Evolutionary conservation across 768 basidiomycete species (phyloP).

Genomic region (Amanita jacksonii): DNA sequence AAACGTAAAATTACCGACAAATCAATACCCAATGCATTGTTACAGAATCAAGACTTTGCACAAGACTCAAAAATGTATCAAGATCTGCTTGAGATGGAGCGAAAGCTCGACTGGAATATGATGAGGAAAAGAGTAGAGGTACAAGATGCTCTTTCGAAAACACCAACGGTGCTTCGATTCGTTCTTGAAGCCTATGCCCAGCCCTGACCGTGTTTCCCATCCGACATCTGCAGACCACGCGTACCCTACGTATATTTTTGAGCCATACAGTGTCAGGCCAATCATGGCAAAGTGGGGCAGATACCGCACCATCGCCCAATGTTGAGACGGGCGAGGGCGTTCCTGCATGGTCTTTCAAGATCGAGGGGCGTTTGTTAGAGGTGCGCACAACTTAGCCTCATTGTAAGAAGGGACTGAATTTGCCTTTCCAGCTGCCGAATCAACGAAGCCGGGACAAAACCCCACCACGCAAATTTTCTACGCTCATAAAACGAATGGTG

Average conservation of each 20-base stretch:
- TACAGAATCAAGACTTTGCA: slow-evolving; percentile 65
- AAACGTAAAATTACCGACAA: slow-evolving; percentile 76
- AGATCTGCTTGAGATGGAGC: slow-evolving; percentile 79
- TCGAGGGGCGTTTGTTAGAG: slow-evolving; percentile 84
- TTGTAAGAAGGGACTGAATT: background rate
- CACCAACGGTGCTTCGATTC: slow-evolving; percentile 47
- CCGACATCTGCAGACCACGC: slow-evolving; percentile 48
- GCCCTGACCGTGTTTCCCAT: background rate
- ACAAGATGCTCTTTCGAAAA: slow-evolving; percentile 75
- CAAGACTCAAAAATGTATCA: slow-evolving; percentile 83
- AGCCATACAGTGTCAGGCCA: slow-evolving; percentile 85
- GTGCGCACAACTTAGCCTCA: slow-evolving; percentile 28
- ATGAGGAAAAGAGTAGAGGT: slow-evolving; percentile 84
- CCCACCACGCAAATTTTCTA: slow-evolving; percentile 71
- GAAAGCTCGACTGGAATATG: slow-evolving; percentile 92
- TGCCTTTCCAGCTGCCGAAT: slow-evolving; percentile 38
- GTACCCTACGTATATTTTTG: slow-evolving; percentile 78
- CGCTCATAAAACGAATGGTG: slow-evolving; percentile 73
- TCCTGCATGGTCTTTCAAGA: slow-evolving; percentile 79
- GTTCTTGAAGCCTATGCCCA: background rate
- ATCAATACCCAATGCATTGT: slow-evolving; percentile 65
- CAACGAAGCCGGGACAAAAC: slow-evolving; percentile 54
- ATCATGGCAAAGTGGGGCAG: slow-evolving; percentile 64
- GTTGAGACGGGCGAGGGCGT: slow-evolving; percentile 84
- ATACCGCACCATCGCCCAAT: slow-evolving; percentile 33